A percentile compares a stretch with the other conserved stretches of the same genome.
Evolutionary conservation across 2,329 filamentous ascomycete genomes (phyloP).

Genomic region (Phaeophleospora eucalypticola): DNA sequence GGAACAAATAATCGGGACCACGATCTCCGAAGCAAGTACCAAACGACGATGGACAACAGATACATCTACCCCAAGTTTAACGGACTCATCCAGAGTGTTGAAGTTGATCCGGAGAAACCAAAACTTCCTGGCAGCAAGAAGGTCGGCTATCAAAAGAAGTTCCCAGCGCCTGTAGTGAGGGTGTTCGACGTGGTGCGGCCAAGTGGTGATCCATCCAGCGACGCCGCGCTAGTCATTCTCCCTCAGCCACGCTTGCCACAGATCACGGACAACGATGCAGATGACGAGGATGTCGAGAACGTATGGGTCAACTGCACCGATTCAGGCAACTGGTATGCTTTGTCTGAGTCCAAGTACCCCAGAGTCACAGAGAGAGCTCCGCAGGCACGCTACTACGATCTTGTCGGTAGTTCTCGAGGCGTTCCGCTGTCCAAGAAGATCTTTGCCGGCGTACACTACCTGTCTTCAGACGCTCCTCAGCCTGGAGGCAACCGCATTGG

Average conservation of each 20-base stretch:
- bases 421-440: conserved; percentile 29
- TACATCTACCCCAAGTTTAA: conserved; percentile 88
- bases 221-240: conserved; percentile 75
- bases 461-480: conserved; percentile 13
- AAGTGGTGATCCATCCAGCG: conserved; percentile 58
- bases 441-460: conserved; percentile 31
- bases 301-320: conserved; percentile 84
- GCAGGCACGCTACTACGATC: conserved; percentile 54
- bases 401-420: conserved; percentile 40
- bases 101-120: conserved; percentile 54
- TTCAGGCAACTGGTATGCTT: conserved; percentile 85
- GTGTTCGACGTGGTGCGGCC: conserved; percentile 44
- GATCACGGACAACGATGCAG: conserved; percentile 26
- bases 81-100: conserved; percentile 76
- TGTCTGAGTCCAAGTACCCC: conserved; percentile 83
- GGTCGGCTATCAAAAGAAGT: conserved; percentile 29
- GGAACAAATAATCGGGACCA: conserved; percentile 84
- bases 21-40: conserved; percentile 81
- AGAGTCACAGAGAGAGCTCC: conserved; percentile 69
- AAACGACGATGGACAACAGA: conserved; percentile 72
- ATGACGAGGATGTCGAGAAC: conserved; percentile 36
- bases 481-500: conserved; percentile 9
- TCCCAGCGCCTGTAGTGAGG: conserved; percentile 31
- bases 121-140: conserved; percentile 3
- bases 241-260: conserved; percentile 72